A percentile compares a stretch with the other conserved stretches of the same genome.
Evolutionary conservation across 2,329 filamentous ascomycete genomes (phyloP).

Genomic region (Coniosporium tulheliwenetii): DNA sequence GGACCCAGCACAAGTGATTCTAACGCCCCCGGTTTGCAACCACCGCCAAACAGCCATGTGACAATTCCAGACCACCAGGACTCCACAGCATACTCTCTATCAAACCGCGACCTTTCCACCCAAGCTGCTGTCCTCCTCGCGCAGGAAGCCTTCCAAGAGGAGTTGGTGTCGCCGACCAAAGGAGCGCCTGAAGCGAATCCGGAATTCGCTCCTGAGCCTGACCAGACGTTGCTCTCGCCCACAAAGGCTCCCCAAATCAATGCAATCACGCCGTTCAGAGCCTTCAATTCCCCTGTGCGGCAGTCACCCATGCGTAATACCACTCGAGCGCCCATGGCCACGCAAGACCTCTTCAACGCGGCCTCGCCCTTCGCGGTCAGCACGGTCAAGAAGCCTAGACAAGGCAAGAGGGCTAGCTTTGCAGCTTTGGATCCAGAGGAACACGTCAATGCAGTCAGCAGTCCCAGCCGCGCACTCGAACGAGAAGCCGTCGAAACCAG

Average conservation of each 20-base stretch:
- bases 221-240: background rate
- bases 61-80: too few relatives aligned
- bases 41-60: conserved; percentile 4
- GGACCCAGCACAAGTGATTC: conserved; percentile 12
- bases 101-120: conserved; percentile 12
- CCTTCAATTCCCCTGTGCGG: conserved; percentile 6
- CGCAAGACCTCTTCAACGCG: conserved; percentile 27
- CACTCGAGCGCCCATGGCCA: conserved; percentile 17
- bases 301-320: conserved; percentile 5
- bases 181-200: background rate
- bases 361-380: conserved; percentile 23
- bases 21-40: conserved; percentile 8
- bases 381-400: conserved; percentile 22
- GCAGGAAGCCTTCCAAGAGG: conserved; percentile 17
- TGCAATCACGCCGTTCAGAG: conserved; percentile 6
- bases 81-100: background rate
- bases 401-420: conserved; percentile 3
- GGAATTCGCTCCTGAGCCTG: background rate
- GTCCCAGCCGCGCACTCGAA: too few relatives aligned
- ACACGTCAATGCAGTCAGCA: too few relatives aligned
- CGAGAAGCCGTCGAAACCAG: too few relatives aligned
- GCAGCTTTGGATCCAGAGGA: background rate
- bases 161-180: conserved; percentile 1
- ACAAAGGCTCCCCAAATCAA: background rate
- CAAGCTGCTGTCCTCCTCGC: conserved; percentile 19